Evolutionary conservation across 2,329 filamentous ascomycete species (phyloP).

Genomic region (Cytospora mali): DNA sequence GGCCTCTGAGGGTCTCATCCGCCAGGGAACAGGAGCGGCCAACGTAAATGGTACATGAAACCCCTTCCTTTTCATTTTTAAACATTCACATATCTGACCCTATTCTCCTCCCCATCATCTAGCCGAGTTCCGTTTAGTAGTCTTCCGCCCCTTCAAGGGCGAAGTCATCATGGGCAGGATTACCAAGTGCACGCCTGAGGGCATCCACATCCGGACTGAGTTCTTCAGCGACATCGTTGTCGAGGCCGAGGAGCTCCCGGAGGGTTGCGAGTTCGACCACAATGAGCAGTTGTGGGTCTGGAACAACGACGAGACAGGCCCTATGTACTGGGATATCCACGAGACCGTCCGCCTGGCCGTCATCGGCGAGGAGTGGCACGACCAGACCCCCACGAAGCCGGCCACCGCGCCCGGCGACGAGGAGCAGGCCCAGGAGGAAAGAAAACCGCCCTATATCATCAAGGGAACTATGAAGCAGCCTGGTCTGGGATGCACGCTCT

Average conservation of each 20-base stretch:
- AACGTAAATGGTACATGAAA: constrained; percentile 78
- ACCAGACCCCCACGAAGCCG: constrained; percentile 75
- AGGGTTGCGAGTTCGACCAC: constrained; percentile 73
- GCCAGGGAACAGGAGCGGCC: constrained; percentile 86
- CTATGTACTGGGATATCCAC: constrained; percentile 83
- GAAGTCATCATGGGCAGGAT: constrained; percentile 89
- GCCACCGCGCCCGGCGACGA: constrained; percentile 61
- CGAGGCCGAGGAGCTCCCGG: constrained; percentile 71
- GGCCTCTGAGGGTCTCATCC: constrained; percentile 90
- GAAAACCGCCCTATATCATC: constrained; percentile 71
- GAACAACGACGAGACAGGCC: constrained; percentile 69
- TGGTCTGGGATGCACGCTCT: constrained; percentile 64
- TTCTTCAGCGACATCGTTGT: constrained; percentile 95
- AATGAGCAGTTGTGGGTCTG: constrained; percentile 83
- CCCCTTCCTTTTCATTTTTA: neutral
- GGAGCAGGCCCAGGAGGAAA: constrained; percentile 41
- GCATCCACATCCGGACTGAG: constrained; percentile 80
- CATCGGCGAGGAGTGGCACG: constrained; percentile 86
- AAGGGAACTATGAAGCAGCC: constrained; percentile 65
- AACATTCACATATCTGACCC: constrained; percentile 20
- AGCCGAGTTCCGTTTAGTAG: constrained; percentile 92
- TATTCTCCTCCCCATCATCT: no score
- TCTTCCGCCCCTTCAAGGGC: constrained; percentile 94
- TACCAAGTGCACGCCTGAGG: constrained; percentile 69
- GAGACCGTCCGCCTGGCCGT: constrained; percentile 88